Percentiles rank a stretch among this genome's conserved stretches.
Evolutionary conservation across 2,329 filamentous ascomycete genomes (phyloP).

Genomic region (Trematosphaeria pertusa): DNA sequence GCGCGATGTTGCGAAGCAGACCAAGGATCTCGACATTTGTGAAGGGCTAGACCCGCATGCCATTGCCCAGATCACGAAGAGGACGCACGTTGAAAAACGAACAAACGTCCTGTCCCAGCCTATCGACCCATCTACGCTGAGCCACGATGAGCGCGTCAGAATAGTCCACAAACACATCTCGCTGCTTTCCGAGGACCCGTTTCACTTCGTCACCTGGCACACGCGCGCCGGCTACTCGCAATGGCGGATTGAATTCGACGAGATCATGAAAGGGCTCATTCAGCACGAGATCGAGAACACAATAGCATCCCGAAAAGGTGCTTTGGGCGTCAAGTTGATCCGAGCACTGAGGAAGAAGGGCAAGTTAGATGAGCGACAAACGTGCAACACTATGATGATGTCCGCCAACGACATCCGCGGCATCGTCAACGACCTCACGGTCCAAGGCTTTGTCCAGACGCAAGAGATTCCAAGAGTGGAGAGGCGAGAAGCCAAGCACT

Average conservation of each 20-base stretch:
- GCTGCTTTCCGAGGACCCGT: slow-evolving; percentile 71
- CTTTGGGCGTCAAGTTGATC: slow-evolving; percentile 79
- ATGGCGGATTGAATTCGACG: slow-evolving; percentile 86
- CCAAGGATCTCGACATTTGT: slow-evolving; percentile 49
- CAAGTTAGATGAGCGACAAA: slow-evolving; percentile 91
- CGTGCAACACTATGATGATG: slow-evolving; percentile 81
- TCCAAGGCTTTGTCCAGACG: slow-evolving; percentile 84
- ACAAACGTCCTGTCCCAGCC: slow-evolving; percentile 31
- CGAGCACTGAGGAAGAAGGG: slow-evolving; percentile 86
- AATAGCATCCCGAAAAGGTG: slow-evolving; percentile 78
- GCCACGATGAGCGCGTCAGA: slow-evolving; percentile 29
- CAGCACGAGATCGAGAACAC: slow-evolving; percentile 82
- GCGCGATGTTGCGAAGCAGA: slow-evolving; percentile 50
- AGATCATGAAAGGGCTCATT: slow-evolving; percentile 72
- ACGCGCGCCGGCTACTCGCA: slow-evolving; percentile 69
- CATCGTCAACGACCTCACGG: slow-evolving; percentile 84
- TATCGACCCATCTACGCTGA: slow-evolving; percentile 33
- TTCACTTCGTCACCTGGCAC: slow-evolving; percentile 71
- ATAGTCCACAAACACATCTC: slow-evolving; percentile 74
- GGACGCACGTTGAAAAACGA: slow-evolving; percentile 26
- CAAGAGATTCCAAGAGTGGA: slow-evolving; percentile 94
- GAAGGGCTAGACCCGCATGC: slow-evolving; percentile 44
- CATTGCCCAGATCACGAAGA: slow-evolving; percentile 29
- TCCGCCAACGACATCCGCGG: slow-evolving; percentile 84
- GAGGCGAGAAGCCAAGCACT: slow-evolving; percentile 79